Percentiles rank a stretch among this genome's conserved stretches.
phyloP scores from a whole-genome alignment of 2,329 filamentous ascomycete species.

The Aspergillus phoenicis region DNA sequence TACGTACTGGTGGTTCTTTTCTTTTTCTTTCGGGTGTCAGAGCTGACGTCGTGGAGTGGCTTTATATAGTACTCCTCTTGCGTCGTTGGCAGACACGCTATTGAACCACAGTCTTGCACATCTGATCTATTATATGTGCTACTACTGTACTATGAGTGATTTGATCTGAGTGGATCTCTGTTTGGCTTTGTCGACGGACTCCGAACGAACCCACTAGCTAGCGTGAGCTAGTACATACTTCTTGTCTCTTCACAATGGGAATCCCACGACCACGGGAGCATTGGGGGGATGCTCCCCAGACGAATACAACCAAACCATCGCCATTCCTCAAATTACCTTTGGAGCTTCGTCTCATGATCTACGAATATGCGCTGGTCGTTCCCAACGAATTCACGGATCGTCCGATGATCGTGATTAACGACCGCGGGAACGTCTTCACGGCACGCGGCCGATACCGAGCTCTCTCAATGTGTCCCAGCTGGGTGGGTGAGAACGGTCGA shows the following conservation, averaged over 20 bases:
- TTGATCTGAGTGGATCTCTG: background rate
- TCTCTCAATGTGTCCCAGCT: constrained; percentile 38
- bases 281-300: background rate
- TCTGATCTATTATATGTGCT: background rate
- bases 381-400: constrained; percentile 37
- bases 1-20: background rate
- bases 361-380: constrained; percentile 34
- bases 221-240: background rate
- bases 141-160: background rate
- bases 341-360: constrained; percentile 39
- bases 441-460: constrained; percentile 34
- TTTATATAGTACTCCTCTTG: background rate
- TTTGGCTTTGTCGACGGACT: background rate
- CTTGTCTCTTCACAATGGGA: background rate
- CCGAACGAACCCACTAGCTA: background rate
- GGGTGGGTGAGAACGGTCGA: constrained; percentile 36
- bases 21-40: background rate
- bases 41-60: background rate
- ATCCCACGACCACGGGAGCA: background rate
- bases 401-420: constrained; percentile 38
- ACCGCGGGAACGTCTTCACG: constrained; percentile 37
- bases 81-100: background rate
- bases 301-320: constrained; percentile 10
- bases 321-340: constrained; percentile 31
- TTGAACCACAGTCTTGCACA: background rate